Percentiles rank a stretch among this genome's conserved stretches.
Evolutionary conservation across 2,329 filamentous ascomycete species (phyloP).

Genomic region (Calonectria multiphialidica): DNA sequence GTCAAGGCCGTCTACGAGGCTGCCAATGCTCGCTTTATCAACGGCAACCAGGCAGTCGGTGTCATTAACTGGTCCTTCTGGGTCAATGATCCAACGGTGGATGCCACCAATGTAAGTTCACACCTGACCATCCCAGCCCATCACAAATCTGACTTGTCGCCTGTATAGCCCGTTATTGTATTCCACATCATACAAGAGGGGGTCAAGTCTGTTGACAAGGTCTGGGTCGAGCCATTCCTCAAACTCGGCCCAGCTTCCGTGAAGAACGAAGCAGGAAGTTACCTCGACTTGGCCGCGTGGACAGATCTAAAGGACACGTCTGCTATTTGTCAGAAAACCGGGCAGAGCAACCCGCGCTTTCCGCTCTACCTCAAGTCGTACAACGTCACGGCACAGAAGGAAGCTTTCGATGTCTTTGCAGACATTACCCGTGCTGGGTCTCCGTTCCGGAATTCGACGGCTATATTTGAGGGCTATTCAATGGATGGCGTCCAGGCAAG

Average conservation of each 20-base stretch:
- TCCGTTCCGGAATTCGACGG: constrained; percentile 48
- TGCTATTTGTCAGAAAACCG: constrained; percentile 36
- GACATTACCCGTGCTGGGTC: constrained; percentile 19
- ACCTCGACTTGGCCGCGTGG: constrained; percentile 36
- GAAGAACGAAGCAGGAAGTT: constrained; percentile 35
- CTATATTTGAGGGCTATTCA: constrained; percentile 69
- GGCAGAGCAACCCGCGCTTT: constrained; percentile 38
- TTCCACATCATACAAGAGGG: constrained; percentile 60
- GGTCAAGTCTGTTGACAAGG: constrained; percentile 52
- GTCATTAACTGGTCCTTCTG: constrained; percentile 65
- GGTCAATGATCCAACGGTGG: constrained; percentile 53
- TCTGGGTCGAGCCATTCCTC: constrained; percentile 58
- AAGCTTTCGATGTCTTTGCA: constrained; percentile 33
- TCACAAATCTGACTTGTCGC: background rate
- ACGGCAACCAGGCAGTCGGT: constrained; percentile 53
- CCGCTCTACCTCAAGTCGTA: constrained; percentile 39
- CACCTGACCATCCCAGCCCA: rapidly evolving
- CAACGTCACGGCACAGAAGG: constrained; percentile 28
- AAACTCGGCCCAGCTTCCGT: constrained; percentile 53
- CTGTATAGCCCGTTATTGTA: constrained; percentile 52
- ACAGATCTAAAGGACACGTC: constrained; percentile 30
- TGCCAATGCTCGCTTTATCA: constrained; percentile 58
- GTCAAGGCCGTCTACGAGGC: constrained; percentile 60
- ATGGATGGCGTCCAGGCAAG: constrained; percentile 49
- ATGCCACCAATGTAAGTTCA: constrained; percentile 53